Evolutionary conservation across 805 yeast species (phyloP).

Genomic region (Saccharomycopsis schoenii): DNA sequence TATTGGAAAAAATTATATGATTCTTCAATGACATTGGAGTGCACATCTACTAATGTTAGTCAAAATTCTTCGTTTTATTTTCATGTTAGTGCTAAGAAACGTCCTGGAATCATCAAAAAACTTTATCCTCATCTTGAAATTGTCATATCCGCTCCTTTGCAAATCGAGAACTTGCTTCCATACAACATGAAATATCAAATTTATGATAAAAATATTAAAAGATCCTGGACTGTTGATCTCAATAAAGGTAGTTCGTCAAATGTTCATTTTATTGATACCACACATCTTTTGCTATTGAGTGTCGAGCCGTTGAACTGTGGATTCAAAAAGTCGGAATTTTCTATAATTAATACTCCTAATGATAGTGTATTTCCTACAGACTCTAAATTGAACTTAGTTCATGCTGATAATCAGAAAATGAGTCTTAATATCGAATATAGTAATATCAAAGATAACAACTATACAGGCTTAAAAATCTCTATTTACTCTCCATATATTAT

Average conservation of each 20-base stretch:
- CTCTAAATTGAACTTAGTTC: constrained; percentile 37
- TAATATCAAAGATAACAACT: constrained; percentile 28
- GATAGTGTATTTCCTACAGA: constrained; percentile 51
- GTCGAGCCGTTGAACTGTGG: constrained; percentile 56
- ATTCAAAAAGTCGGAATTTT: constrained; percentile 60
- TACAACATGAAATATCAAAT: constrained; percentile 66
- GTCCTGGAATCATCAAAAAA: constrained; percentile 57
- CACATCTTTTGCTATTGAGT: constrained; percentile 60
- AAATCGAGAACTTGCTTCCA: constrained; percentile 77
- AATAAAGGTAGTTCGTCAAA: constrained; percentile 57
- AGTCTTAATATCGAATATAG: constrained; percentile 55
- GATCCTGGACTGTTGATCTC: constrained; percentile 56
- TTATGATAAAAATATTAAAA: constrained; percentile 61
- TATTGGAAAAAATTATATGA: constrained; percentile 55
- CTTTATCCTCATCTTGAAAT: constrained; percentile 80
- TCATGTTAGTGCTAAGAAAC: constrained; percentile 60
- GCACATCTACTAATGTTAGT: constrained; percentile 31
- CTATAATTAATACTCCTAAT: constrained; percentile 51
- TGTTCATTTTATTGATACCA: constrained; percentile 71
- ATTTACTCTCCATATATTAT: constrained; percentile 82
- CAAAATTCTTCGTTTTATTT: constrained; percentile 48
- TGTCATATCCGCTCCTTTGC: constrained; percentile 74
- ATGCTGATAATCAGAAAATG: constrained; percentile 58
- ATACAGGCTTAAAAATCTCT: constrained; percentile 53
- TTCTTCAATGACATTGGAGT: constrained; percentile 46